Evolutionary conservation across 2,329 filamentous ascomycete genomes (phyloP), one percentile per base, ranked within the genome.

Genomic region (Aureobasidium namibiae): DNA sequence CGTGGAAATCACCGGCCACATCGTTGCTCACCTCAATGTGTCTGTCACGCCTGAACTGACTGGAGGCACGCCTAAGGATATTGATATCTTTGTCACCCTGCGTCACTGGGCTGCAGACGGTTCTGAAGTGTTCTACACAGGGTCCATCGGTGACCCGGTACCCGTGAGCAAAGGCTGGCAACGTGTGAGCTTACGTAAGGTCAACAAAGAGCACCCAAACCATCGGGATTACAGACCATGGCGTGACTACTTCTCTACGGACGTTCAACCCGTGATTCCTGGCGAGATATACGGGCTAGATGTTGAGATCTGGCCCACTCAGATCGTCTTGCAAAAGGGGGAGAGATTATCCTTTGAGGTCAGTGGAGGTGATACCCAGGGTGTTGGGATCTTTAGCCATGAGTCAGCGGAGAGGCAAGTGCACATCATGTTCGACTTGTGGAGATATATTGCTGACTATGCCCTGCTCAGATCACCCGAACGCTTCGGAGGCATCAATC

Each of bases 1-100:
- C 65, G 86, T 81, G 0, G 87, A 89, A 66, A 82, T 90, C 57
- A 89, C 87, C 0, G 87, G 87, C 0, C 84, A 89, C 65, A 74
- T 88, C 29, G 75, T 82, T 0, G 84, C 84, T 0, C 85, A 83
- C 63, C 74, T 90, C 4, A 82, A 84, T 61, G 80, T 88, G 0
- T 87, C 85, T 0, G 72, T 76, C 42, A 75, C 70, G 4, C 67
- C 76, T 1, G 64, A 74, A 23, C 18, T 48, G 26, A 36, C 44
- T 24, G 54, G 54, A 26, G 54, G 54, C 8, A 23, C 21, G 11
- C 39, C 76, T 0, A 69, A 67, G 2, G 82, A 86, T 52, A 84
- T 85, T 21, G 82, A 86, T 63, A 67, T 86, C 1, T 86, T 86
- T 63, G 66, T 85, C 3, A 82, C 78, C 0, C 71, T 86, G 4